Evolutionary conservation across 2,329 filamentous ascomycete genomes (phyloP), one percentile per base, ranked within the genome.

Genomic region (Fusarium clavum): DNA sequence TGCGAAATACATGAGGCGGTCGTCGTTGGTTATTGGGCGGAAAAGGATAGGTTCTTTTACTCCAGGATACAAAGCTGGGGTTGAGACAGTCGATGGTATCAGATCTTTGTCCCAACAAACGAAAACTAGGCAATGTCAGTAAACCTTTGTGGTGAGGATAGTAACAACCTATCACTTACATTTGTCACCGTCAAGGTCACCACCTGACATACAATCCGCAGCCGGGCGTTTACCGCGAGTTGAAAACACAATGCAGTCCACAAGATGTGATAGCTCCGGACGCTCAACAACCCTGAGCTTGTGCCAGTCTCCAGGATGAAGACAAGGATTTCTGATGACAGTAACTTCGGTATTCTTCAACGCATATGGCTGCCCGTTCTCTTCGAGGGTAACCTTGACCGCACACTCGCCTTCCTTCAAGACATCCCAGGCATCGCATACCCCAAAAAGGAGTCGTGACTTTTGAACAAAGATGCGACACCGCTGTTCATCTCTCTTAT

Each of bases 251-350:
- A 61, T 60, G 0, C 59, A 61, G 5, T 61, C 59, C 1, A 38
- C 40, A 1, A 61, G 3, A 30, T 60, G 59, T 0, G 30, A 16
- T 0, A 61, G 18, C 20, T 61, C 59, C 1, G 59, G 59, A 0
- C 59, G 30, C 10, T 61, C 59, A 27, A 61, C 45, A 0, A 61
- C 45, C 8, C 14, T 61, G 20, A 60, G 45, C 30, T 61, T 61
- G 3, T 61, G 55, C 59, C 59, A 61, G 7, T 61, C 59, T 0
- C 59, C 59, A 0, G 55, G 55, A n/a, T 61, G 59, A 11, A 61
- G 59, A 22, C 59, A 61, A 0, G 55, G 59, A 4, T 61, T 61
- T 45, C 59, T 40, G 29, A 61, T 61, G 11, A 61, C 45, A 5
- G 46, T 40, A 3, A 61, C 22, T 1, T 61, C 59, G 5, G 24